These are phyloP conservation scores for Daldinia sp. DNA, from an alignment of 2,329 filamentous ascomycete genomes.

Conservation along the genomic window DNA sequence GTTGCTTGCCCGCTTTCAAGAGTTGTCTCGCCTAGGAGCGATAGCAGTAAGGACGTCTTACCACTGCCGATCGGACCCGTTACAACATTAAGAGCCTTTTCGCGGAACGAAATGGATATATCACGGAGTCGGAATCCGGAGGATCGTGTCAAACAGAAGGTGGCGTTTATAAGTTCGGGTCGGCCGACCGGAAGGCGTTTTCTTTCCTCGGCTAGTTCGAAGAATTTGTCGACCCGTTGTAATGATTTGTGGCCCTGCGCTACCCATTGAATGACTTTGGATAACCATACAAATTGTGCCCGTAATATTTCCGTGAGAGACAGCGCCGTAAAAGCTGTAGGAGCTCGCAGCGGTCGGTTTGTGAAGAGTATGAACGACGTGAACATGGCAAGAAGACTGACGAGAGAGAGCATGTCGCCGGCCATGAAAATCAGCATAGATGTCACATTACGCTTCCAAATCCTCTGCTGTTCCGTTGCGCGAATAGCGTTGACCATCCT, in stretches of 20 bases:
- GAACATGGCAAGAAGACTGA: constrained; percentile 20
- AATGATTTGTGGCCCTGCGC: constrained; percentile 42
- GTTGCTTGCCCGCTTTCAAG: constrained; percentile 37
- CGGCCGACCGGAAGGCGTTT: constrained; percentile 44
- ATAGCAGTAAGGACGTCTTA: constrained; percentile 46
- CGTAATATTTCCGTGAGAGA: constrained; percentile 38
- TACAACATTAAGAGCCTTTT: constrained; percentile 46
- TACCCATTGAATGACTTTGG: constrained; percentile 38
- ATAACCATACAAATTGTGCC: constrained; percentile 34
- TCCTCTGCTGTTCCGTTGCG: constrained; percentile 42
- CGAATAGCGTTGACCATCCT: constrained; percentile 43
- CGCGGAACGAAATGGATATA: constrained; percentile 11
- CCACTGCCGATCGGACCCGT: constrained; percentile 47
- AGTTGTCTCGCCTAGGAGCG: constrained; percentile 44
- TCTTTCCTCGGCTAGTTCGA: constrained; percentile 36
- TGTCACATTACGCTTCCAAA: constrained; percentile 45
- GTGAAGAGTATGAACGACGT: constrained; percentile 11
- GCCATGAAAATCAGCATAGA: constrained; percentile 32
- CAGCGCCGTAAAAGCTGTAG: constrained; percentile 36
- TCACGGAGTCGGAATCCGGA: constrained; percentile 40
- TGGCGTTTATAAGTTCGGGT: constrained; percentile 42
- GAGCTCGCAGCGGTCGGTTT: constrained; percentile 13
- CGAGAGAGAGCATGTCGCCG: constrained; percentile 28
- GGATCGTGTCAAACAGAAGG: constrained; percentile 41
- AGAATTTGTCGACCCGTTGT: constrained; percentile 46